Evolutionary conservation across 2,329 filamentous ascomycete genomes (phyloP), one percentile per base, ranked within the genome.

Genomic region (Cadophora gregata): DNA sequence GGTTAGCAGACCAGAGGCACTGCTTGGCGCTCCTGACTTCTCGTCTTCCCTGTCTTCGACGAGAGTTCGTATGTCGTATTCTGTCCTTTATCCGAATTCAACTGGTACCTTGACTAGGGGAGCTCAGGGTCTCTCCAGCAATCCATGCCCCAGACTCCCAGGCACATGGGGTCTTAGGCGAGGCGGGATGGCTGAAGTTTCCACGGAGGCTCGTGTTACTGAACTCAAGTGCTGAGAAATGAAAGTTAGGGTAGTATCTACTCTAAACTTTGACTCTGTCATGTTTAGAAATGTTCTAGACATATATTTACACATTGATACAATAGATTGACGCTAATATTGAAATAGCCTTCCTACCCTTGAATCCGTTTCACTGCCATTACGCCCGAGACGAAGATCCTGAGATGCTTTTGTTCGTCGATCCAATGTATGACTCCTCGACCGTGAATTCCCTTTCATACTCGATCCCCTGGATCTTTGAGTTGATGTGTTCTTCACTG

Each of bases 401-500:
- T 45, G 56, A 59, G 2, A 16, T 14, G 1, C 31, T 27, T 21
- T 56, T 51, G 24, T 50, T 38, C 24, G 33, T 31, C 9, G 60
- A 53, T 8, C 62, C 62, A 50, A 62, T 27, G 27, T 64, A 65
- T 38, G 51, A 53, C n/a, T 68, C 67, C 56, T 68, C 67, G 31
- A 68, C 48, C 9, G 42, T 64, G 27, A 66, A 66, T 19, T 64
- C 67, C n/a, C 67, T 58, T 29, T 63, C 63, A 29, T 64, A 66
- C 31, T 61, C 67, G 21, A 68, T 68, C 5, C 64, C 63, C 12
- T 36, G 55, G 14, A 45, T 16, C 14, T 66, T 60, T 21, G 33
- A 12, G 12, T 62, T 53, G 19, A 68, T 66, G n/a, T 68, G 48
- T 16, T 66, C 67, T 50, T 68, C 67, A 27, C 67, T 68, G 3